Conservation (phyloP, 306 rosid genomes). For the peach (Prunus persica) region DNA sequence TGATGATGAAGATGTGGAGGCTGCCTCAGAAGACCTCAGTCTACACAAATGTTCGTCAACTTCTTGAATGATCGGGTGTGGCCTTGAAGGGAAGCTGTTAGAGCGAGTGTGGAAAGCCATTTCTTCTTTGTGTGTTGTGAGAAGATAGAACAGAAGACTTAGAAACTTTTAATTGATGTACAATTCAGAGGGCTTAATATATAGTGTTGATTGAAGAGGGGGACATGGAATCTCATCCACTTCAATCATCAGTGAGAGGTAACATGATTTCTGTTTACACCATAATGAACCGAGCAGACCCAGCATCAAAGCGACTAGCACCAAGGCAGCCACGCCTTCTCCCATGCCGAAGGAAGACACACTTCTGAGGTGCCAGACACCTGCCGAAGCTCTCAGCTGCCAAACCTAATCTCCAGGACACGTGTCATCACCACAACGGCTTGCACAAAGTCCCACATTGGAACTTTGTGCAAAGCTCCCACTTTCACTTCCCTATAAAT, state of each 20-base stretch:
- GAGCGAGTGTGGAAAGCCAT: conserved; percentile 39
- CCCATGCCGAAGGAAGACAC: no score
- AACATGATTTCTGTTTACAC: no score
- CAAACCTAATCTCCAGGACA: no score
- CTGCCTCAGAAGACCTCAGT: conserved; percentile 18
- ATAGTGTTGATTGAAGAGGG: conserved; percentile 1
- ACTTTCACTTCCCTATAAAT: no score
- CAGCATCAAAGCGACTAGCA: no score
- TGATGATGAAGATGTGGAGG: conserved; percentile 25
- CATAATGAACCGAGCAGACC: no score
- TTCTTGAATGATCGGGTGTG: conserved; percentile 30
- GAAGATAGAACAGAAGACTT: not conserved
- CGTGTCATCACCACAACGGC: no score
- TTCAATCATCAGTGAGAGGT: not conserved
- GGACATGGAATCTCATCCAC: conserved; percentile 30
- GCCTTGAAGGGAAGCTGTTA: conserved; percentile 39
- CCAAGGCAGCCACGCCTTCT: no score
- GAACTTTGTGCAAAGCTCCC: no score
- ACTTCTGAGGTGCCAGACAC: no score
- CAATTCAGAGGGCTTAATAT: not conserved
- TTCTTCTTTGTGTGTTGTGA: not conserved
- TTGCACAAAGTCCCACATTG: no score
- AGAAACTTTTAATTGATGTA: not conserved
- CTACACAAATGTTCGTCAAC: conserved; percentile 26
- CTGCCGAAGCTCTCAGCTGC: no score